Conservation (phyloP, 2,329 filamentous ascomycete species). For the Catunica adiposa region DNA sequence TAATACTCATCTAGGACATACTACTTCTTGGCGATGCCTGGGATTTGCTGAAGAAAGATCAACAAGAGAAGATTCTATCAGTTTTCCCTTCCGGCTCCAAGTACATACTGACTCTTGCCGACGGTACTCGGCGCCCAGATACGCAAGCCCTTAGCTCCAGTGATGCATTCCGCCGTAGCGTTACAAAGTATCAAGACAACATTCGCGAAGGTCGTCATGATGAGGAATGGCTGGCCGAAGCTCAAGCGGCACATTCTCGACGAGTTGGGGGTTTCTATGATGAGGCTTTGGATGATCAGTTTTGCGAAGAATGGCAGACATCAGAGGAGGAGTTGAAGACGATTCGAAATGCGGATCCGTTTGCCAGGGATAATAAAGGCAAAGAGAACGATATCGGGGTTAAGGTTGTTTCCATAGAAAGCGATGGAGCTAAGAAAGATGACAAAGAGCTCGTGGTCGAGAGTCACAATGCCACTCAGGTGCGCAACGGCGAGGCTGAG, state of each 20-base stretch:
- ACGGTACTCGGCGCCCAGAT: slow-evolving; percentile 25
- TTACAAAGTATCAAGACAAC: slow-evolving; percentile 29
- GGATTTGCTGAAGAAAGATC: slow-evolving; percentile 3
- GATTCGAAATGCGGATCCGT: background rate
- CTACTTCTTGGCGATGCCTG: slow-evolving; percentile 8
- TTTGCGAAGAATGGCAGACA: slow-evolving; percentile 31
- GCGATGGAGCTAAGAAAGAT: too few relatives aligned
- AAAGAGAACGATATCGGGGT: background rate
- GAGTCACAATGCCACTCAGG: too few relatives aligned
- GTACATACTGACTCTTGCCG: slow-evolving; percentile 24
- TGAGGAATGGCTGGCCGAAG: slow-evolving; percentile 34
- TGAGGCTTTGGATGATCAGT: slow-evolving; percentile 27
- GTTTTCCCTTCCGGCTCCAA: slow-evolving; percentile 7
- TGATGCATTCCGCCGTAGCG: slow-evolving; percentile 31
- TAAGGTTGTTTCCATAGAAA: background rate
- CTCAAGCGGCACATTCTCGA: slow-evolving; percentile 34
- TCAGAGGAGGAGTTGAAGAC: background rate
- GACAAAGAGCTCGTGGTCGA: too few relatives aligned
- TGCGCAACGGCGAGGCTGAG: too few relatives aligned
- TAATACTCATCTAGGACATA: slow-evolving; percentile 6
- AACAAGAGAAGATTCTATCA: background rate
- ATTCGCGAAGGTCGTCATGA: slow-evolving; percentile 34
- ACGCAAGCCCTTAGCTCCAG: slow-evolving; percentile 29
- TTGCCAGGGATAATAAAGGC: background rate
- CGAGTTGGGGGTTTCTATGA: slow-evolving; percentile 35